Percentiles rank a stretch among this genome's conserved stretches.
These are phyloP conservation scores for Coemansia sp. DNA, from an alignment of 192 early-diverging fungal species.

Conservation along the genomic window DNA sequence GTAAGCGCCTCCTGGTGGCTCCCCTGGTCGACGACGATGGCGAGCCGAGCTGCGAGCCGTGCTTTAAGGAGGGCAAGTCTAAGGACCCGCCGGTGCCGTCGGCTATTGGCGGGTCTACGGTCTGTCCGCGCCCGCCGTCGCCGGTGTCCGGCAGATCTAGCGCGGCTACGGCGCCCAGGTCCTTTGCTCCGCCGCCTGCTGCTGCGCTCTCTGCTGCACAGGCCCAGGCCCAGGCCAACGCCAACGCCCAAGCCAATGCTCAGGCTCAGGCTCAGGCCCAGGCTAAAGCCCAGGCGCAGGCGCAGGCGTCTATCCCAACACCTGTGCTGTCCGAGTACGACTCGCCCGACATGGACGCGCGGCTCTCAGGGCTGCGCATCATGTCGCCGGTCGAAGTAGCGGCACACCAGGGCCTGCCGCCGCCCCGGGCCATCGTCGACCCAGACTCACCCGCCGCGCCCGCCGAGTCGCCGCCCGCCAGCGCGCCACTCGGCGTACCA, in stretches of 20 bases:
- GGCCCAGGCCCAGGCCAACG: background rate
- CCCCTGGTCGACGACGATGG: slow-evolving; percentile 49
- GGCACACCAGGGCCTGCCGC: slow-evolving; percentile 47
- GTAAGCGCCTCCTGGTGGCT: slow-evolving; percentile 37
- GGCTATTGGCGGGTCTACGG: slow-evolving; percentile 18
- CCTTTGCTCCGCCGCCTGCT: background rate
- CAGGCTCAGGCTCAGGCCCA: background rate
- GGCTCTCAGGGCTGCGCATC: slow-evolving; percentile 21
- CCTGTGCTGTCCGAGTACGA: slow-evolving; percentile 44
- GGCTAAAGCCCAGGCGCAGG: background rate
- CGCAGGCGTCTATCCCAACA: slow-evolving; percentile 41
- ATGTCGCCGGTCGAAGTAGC: slow-evolving; percentile 57
- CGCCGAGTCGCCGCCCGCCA: slow-evolving; percentile 3
- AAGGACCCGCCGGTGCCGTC: slow-evolving; percentile 16
- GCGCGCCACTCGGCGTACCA: slow-evolving; percentile 2
- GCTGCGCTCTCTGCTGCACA: background rate
- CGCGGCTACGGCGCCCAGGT: background rate
- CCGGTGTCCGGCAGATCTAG: background rate
- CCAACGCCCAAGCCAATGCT: too few species aligned
- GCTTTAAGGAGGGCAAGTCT: slow-evolving; percentile 23
- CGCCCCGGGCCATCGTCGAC: slow-evolving; percentile 43
- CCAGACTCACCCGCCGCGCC: slow-evolving; percentile 31
- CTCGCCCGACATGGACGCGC: slow-evolving; percentile 18
- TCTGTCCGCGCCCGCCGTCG: slow-evolving; percentile 6
- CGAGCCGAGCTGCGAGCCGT: slow-evolving; percentile 52